Evolutionary conservation across 108 stramenopile species (phyloP).

Genomic region (Cyclostephanos tholiformis): DNA sequence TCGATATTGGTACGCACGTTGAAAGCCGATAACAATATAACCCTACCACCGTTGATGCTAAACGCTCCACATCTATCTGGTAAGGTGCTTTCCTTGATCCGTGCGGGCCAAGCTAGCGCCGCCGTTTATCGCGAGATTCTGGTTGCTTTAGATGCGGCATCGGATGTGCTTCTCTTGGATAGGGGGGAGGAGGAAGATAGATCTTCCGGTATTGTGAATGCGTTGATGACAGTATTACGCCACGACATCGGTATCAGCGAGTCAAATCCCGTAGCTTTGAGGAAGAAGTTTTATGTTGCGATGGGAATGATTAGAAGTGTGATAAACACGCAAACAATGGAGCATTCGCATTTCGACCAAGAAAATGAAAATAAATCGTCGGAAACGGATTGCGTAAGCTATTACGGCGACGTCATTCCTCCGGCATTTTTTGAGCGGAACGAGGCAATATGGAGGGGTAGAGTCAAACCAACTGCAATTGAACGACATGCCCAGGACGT

Average conservation of each 20-base stretch:
- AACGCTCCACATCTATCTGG: conserved; percentile 63
- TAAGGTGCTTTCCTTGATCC: conserved; percentile 70
- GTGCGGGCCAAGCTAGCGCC: conserved; percentile 83
- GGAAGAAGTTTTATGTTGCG: conserved; percentile 50
- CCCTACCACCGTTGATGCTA: conserved; percentile 33
- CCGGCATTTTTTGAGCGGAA: conserved; percentile 71
- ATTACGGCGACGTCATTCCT: conserved; percentile 56
- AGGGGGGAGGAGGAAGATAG: conserved; percentile 14
- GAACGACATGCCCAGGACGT: conserved; percentile 55
- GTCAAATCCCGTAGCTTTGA: conserved; percentile 35
- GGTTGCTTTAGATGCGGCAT: conserved; percentile 57
- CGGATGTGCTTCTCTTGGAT: conserved; percentile 35
- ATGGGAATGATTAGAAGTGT: conserved; percentile 62
- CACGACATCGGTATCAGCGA: conserved; percentile 73
- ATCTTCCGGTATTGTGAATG: conserved; percentile 21
- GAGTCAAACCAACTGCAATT: conserved; percentile 56
- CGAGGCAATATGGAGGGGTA: conserved; percentile 75
- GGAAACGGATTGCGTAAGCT: conserved; percentile 33
- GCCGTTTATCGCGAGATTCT: conserved; percentile 75
- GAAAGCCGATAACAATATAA: conserved; percentile 37
- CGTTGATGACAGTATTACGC: conserved; percentile 59
- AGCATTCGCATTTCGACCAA: conserved; percentile 30
- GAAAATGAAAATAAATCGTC: not conserved
- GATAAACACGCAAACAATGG: conserved; percentile 45
- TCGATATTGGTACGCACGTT: conserved; percentile 52